A percentile compares a stretch with the other conserved stretches of the same genome.
Evolutionary conservation across 2,329 filamentous ascomycete species (phyloP).

Genomic region (Torrubiella hemipterigena): DNA sequence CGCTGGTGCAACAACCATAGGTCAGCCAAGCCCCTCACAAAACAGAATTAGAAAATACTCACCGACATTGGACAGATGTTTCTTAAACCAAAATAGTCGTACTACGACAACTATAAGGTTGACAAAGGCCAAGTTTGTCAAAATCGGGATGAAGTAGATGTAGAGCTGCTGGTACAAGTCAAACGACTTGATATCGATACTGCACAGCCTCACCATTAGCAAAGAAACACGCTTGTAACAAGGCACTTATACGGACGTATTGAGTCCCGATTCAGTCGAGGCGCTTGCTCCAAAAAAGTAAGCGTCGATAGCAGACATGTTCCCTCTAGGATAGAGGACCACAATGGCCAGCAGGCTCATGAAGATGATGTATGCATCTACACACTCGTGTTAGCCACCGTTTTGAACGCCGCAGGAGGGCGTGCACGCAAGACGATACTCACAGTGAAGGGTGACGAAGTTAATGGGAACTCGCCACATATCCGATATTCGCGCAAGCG

Average conservation of each 20-base stretch:
- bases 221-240: too few relatives aligned
- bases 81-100: constrained; percentile 35
- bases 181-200: constrained; percentile 35
- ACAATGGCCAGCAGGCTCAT: constrained; percentile 3
- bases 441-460: constrained; percentile 8
- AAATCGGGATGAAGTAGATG: constrained; percentile 35
- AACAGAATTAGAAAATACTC: too few relatives aligned
- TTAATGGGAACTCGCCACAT: constrained; percentile 8
- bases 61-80: constrained; percentile 27
- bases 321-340: constrained; percentile 14
- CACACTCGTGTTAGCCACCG: not conserved
- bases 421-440: too few relatives aligned
- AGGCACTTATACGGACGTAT: constrained; percentile 29
- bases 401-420: too few relatives aligned
- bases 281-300: constrained; percentile 37
- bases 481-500: too few relatives aligned
- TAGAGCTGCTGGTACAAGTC: constrained; percentile 38
- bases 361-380: constrained; percentile 8
- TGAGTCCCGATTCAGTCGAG: constrained; percentile 37
- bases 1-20: too few relatives aligned
- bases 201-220: too few relatives aligned
- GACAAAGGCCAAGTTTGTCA: constrained; percentile 35
- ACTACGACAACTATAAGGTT: constrained; percentile 36
- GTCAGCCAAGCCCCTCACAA: too few relatives aligned
- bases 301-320: constrained; percentile 29